phyloP scores from a whole-genome alignment of 129 eudicot genomes.

The sunflower (Helianthus annuus) region HanXRQr2.0-SUNRISE NC_035444.2:68990165-68990664 shows the following conservation, averaged over 20 bases:
- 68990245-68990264: neutral
- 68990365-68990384: conserved; percentile 39
- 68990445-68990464: conserved; percentile 28
- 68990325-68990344: conserved; percentile 30
- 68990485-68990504: conserved; percentile 33
- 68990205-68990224: conserved; percentile 37
- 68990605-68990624: conserved; percentile 52
- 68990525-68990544: conserved; percentile 22
- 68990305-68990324: conserved; percentile 26
- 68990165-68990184: conserved; percentile 43
- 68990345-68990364: conserved; percentile 38
- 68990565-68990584: conserved; percentile 29
- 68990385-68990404: conserved; percentile 37
- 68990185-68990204: conserved; percentile 44
- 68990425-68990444: conserved; percentile 9
- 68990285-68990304: conserved; percentile 9
- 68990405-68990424: conserved; percentile 13
- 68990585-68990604: conserved; percentile 43
- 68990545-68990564: neutral
- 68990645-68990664: conserved; percentile 51
- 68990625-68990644: conserved; percentile 49
- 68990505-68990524: conserved; percentile 7
- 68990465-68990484: conserved; percentile 4
- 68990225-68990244: conserved; percentile 23
- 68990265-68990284: conserved; percentile 8